Percentiles rank a stretch among this genome's conserved stretches.
These are phyloP conservation scores for Spergularia marina DNA, from an alignment of 148 eudicot genomes.

Conservation along the genomic window DNA sequence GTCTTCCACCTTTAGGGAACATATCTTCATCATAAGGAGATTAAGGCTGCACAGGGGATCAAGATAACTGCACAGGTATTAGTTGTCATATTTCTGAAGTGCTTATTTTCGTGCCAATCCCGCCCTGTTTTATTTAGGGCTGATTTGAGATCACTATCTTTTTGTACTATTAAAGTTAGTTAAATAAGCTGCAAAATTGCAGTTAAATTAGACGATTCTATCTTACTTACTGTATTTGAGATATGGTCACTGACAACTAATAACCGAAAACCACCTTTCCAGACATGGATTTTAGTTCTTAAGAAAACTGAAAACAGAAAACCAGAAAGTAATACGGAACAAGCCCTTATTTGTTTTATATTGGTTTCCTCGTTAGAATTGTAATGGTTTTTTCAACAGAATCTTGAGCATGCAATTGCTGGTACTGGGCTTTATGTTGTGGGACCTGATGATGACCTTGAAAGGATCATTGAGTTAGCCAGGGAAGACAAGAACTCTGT, in stretches of 20 bases:
- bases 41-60: slow-evolving; percentile 96
- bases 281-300: too few relatives aligned
- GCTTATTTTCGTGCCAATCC: not conserved
- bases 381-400: slow-evolving; percentile 32
- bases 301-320: too few relatives aligned
- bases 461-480: slow-evolving; percentile 53
- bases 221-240: too few relatives aligned
- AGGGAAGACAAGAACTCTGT: slow-evolving; percentile 84
- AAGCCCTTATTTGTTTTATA: not conserved
- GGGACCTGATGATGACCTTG: slow-evolving; percentile 77
- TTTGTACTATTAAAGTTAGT: too few relatives aligned
- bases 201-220: too few relatives aligned
- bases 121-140: too few relatives aligned
- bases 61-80: slow-evolving; percentile 91
- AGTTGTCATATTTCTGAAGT: not conserved
- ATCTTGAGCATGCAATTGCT: slow-evolving; percentile 94
- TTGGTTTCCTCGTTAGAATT: not conserved
- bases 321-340: too few relatives aligned
- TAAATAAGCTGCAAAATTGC: too few relatives aligned
- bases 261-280: too few relatives aligned
- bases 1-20: slow-evolving; percentile 53
- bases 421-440: slow-evolving; percentile 81
- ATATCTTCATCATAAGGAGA: slow-evolving; percentile 81
- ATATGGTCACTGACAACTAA: too few relatives aligned
- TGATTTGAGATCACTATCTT: too few relatives aligned